These are phyloP conservation scores for Heterobasidion annosum DNA, from an alignment of 1,284 basidiomycete genomes.

Conservation along the genomic window DNA sequence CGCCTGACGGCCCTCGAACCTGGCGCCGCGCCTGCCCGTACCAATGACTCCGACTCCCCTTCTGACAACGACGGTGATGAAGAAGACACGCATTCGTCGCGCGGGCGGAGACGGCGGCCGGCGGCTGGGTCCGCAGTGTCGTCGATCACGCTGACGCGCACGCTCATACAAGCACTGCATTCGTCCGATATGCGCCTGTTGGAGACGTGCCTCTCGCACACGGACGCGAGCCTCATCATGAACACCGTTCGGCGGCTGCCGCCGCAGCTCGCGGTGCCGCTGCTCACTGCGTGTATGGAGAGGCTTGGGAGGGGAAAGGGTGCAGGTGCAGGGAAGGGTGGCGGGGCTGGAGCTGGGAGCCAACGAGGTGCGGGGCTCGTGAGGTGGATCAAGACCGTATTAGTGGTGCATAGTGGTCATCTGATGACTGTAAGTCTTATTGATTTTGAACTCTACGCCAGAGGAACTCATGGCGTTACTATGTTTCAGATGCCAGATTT, in stretches of 20 bases:
- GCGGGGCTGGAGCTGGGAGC: constrained; percentile 77
- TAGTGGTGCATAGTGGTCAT: constrained; percentile 86
- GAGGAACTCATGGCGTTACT: constrained; percentile 12
- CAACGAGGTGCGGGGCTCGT: constrained; percentile 81
- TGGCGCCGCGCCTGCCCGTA: constrained; percentile 31
- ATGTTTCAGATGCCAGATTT: constrained; percentile 71
- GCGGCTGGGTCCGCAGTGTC: constrained; percentile 11
- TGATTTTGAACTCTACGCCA: background rate
- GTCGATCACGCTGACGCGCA: constrained; percentile 80
- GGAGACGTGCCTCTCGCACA: constrained; percentile 84
- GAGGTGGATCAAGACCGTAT: constrained; percentile 83
- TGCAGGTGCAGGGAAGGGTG: constrained; percentile 66
- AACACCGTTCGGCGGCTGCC: constrained; percentile 87
- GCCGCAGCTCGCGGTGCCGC: constrained; percentile 81
- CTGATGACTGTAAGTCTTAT: constrained; percentile 74
- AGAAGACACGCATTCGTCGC: background rate
- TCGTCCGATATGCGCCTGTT: constrained; percentile 87
- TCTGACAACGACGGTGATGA: constrained; percentile 17
- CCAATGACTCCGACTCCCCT: constrained; percentile 26
- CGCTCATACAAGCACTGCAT: constrained; percentile 94
- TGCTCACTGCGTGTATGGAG: constrained; percentile 87
- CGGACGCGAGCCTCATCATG: constrained; percentile 73
- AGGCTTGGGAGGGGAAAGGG: constrained; percentile 76
- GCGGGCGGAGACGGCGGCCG: constrained; percentile 1
- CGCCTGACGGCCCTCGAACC: constrained; percentile 62